Evolutionary conservation across 306 rosid species (phyloP), one percentile per base, ranked within the genome.

Genomic region (Pyrus betulifolia): DNA sequence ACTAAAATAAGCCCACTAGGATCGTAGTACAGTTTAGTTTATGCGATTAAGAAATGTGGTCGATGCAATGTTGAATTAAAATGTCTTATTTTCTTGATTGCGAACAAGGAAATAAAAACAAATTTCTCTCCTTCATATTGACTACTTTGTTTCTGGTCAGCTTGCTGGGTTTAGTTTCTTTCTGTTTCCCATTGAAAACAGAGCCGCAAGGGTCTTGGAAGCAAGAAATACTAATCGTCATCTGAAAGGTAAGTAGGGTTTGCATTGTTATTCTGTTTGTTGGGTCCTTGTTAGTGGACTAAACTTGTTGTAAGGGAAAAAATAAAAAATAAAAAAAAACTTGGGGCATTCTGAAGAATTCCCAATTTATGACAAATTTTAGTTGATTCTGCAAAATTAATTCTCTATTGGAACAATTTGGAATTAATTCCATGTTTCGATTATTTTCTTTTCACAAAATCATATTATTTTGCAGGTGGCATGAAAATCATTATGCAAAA

Each of bases 401-500:
- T 49, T 49, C 54, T 13, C 11, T 1, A 2, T 61, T 18, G 19
- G 5, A 63, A 23, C 23, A 22, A 61, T 71, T 51, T 76, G 23
- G n/a, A 33, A 33, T 38, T 35, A 46, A 57, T 49, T 58, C 25
- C 69, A 64, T 31, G 51, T 8, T 35, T 15, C 7, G 4, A 68
- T 25, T 42, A 28, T 18, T 3, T 2, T 11, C 22, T 69, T 69
- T 70, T 51, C 55, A 60, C 70, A 45, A 59, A 35, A 67, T 82
- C 18, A 83, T 80, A 57, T 49, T 49, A 15, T 14, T 49, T 15
- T 86, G 80, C 87, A 85, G 91, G 86, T 66, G 85, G 81, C 69
- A 85, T 76, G 90, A 86, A 74, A 70, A 79, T 84, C 68, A 77
- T 81, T 61, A 83, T 87, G 88, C 93, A 84, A 71, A 87, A 79